Evolutionary conservation across 208 protist genomes (phyloP), one percentile per base, ranked within the genome.

Genomic region (Crithidia brevicula): DNA sequence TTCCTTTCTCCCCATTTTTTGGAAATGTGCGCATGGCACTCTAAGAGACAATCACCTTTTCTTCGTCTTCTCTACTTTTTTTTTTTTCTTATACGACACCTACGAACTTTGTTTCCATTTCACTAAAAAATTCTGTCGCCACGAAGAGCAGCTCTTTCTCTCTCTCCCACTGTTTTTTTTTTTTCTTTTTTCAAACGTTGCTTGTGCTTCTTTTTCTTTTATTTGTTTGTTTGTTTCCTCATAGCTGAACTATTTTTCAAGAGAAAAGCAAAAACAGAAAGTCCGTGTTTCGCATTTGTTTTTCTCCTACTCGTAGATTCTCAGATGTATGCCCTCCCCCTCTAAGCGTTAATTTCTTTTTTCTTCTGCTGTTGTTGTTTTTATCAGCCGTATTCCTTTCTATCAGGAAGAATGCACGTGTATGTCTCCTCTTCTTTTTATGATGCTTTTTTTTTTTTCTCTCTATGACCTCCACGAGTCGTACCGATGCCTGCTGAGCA

Each of bases 321-420:
- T n/a, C n/a, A n/a, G n/a, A n/a, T n/a, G n/a, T n/a, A n/a, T n/a
- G n/a, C n/a, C n/a, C n/a, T n/a, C n/a, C n/a, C n/a, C n/a, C n/a
- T n/a, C n/a, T n/a, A n/a, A n/a, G n/a, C n/a, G n/a, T n/a, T 34
- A 2, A 5, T 23, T 11, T 23, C 5, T n/a, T 25, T 58, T 58
- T 5, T 40, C 33, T 40, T n/a, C 38, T 10, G 52, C 9, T 58
- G 28, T 43, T 34, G 10, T 43, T 65, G 11, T 6, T 65, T 50
- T 52, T 34, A 36, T 51, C 52, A 22, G n/a, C n/a, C n/a, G n/a
- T 65, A 36, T 47, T 51, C 52, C 25, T 61, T 40, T 38, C 20
- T 15, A 30, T 33, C 22, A 56, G 50, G 50, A 11, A 33, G 4
- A 36, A 5, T 9, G 43, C 43, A 47, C 43, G 13, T 42, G 16